phyloP scores from a whole-genome alignment of 2,329 filamentous ascomycete genomes.

The Phoma sp. region DNA sequence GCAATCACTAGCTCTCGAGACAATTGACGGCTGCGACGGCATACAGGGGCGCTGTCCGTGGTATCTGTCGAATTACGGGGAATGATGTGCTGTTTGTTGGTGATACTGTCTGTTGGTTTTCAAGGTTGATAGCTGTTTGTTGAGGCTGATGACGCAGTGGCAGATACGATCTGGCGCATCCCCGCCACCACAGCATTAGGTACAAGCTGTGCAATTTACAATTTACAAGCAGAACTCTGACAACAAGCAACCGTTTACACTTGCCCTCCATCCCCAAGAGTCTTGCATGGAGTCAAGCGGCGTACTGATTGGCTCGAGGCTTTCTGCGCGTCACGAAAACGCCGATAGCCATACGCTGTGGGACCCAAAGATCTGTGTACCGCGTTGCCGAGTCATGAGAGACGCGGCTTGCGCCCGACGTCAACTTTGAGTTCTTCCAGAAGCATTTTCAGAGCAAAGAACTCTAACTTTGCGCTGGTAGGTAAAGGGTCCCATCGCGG shows the following conservation, averaged over 20 bases:
- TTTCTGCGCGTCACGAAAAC: too few species aligned
- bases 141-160: constrained; percentile 21
- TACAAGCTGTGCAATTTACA: background rate
- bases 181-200: background rate
- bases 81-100: background rate
- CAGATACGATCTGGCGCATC: constrained; percentile 5
- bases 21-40: constrained; percentile 5
- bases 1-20: constrained; percentile 1
- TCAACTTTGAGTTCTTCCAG: constrained; percentile 7
- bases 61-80: background rate
- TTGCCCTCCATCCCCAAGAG: too few species aligned
- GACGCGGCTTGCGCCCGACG: background rate
- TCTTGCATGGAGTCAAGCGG: too few species aligned
- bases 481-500: constrained; percentile 10
- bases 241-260: background rate
- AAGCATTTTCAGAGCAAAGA: background rate
- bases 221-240: background rate
- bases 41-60: constrained; percentile 2
- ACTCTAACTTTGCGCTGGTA: constrained; percentile 2
- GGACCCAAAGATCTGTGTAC: too few species aligned
- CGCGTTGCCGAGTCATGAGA: too few species aligned
- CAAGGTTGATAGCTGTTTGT: constrained; percentile 4
- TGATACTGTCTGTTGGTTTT: background rate
- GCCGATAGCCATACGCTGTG: too few species aligned
- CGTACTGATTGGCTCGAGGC: too few species aligned